phyloP scores from a whole-genome alignment of 768 basidiomycete species.

The Thelephora aurantiotincta region DNA sequence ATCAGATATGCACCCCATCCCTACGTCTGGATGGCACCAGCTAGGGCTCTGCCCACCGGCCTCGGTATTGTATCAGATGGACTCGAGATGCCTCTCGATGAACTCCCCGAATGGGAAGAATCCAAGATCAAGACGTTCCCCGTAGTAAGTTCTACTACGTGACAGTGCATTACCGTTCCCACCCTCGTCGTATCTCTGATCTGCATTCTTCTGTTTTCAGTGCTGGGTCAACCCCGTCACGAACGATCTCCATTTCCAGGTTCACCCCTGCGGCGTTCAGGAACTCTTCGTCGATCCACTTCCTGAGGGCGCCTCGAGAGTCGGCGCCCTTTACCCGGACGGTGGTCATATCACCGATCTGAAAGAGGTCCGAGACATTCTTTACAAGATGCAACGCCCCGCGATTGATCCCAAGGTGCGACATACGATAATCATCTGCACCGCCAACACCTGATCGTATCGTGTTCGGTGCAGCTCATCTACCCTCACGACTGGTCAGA shows the following conservation, averaged over 20 bases:
- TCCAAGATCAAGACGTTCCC: slow-evolving; percentile 60
- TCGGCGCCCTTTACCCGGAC: slow-evolving; percentile 68
- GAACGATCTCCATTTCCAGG: slow-evolving; percentile 72
- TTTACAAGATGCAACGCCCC: slow-evolving; percentile 83
- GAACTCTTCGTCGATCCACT: slow-evolving; percentile 65
- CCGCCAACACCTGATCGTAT: neutral
- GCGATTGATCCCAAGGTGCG: slow-evolving; percentile 68
- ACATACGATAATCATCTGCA: slow-evolving; percentile 1
- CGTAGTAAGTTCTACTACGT: slow-evolving; percentile 32
- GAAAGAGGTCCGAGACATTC: slow-evolving; percentile 49
- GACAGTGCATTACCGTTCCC: neutral
- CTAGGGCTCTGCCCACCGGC: slow-evolving; percentile 61
- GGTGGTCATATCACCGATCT: slow-evolving; percentile 68
- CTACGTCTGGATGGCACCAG: slow-evolving; percentile 82
- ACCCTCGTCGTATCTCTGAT: neutral
- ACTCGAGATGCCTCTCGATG: slow-evolving; percentile 45
- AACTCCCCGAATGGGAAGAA: slow-evolving; percentile 78
- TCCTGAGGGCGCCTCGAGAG: slow-evolving; percentile 38
- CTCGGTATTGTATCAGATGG: slow-evolving; percentile 74
- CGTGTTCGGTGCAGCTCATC: slow-evolving; percentile 33
- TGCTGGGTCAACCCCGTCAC: slow-evolving; percentile 91
- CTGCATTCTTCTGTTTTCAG: slow-evolving; percentile 20
- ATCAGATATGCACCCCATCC: slow-evolving; percentile 79
- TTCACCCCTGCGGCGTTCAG: slow-evolving; percentile 67
- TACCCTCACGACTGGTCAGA: slow-evolving; percentile 84